Percentiles rank a stretch among this genome's conserved stretches.
Conservation (phyloP, 1,284 basidiomycete genomes). For the Naganishia sp. region DNA sequence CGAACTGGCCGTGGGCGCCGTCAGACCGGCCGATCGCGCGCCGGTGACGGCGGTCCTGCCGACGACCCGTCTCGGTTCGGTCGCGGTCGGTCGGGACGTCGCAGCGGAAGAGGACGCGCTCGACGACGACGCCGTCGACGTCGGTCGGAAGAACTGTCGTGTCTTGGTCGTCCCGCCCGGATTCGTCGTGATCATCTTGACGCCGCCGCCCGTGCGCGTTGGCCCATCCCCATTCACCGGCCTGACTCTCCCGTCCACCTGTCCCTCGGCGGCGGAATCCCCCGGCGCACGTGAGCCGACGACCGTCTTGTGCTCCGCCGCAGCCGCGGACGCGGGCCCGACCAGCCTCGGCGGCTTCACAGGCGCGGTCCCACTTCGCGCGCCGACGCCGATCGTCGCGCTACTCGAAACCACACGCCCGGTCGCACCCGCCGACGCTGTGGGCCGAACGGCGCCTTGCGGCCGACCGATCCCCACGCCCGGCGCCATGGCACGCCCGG, state of each 20-base stretch:
- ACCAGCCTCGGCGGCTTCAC: slow-evolving; percentile 17
- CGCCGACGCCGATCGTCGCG: slow-evolving; percentile 9
- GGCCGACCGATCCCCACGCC: slow-evolving; percentile 10
- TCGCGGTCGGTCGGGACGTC: not conserved
- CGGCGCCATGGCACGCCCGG: not conserved
- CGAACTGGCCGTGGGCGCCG: slow-evolving; percentile 22
- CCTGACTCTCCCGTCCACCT: not conserved
- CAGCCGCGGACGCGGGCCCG: not conserved
- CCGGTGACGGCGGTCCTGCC: not conserved
- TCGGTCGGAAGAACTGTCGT: slow-evolving; percentile 25
- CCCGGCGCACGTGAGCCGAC: not conserved
- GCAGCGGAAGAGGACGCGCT: too few species aligned
- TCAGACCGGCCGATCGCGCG: slow-evolving; percentile 2
- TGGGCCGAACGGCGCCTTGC: slow-evolving; percentile 15
- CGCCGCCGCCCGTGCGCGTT: not conserved
- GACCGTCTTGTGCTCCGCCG: not conserved
- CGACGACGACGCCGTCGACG: not conserved
- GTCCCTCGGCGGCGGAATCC: not conserved
- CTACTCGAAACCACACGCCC: slow-evolving; percentile 22
- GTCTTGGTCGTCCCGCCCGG: slow-evolving; percentile 19
- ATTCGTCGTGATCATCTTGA: slow-evolving; percentile 14
- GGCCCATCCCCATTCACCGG: not conserved
- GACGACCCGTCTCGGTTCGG: not conserved
- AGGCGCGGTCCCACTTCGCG: not conserved
- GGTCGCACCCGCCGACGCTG: not conserved